These are phyloP conservation scores for Crithidia bombi DNA, from an alignment of 208 protist genomes.

Conservation along the genomic window DNA sequence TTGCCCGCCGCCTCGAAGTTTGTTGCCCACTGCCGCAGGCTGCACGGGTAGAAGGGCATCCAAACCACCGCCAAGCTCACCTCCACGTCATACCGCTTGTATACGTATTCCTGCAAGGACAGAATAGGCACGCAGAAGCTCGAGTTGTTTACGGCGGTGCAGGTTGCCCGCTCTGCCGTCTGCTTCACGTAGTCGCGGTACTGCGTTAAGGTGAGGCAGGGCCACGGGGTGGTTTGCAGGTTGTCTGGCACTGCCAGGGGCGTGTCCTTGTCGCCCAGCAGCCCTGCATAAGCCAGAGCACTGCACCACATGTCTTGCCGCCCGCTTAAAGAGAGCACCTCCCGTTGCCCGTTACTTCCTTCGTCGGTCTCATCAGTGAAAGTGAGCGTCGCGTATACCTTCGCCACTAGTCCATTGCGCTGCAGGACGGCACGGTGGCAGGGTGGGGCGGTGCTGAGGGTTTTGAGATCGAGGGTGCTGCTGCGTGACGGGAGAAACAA, in stretches of 20 bases:
- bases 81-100: conserved; percentile 35
- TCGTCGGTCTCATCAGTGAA: conserved; percentile 2
- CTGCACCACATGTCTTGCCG: conserved; percentile 46
- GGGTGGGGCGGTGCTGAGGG: conserved; percentile 55
- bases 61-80: conserved; percentile 60
- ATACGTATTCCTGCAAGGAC: conserved; percentile 39
- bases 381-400: conserved; percentile 41
- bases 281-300: conserved; percentile 32
- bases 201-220: conserved; percentile 40
- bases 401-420: conserved; percentile 72
- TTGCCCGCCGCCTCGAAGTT: conserved; percentile 11
- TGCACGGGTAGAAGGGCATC: conserved; percentile 67
- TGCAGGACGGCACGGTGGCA: conserved; percentile 66
- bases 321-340: conserved; percentile 20
- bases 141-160: conserved; percentile 40
- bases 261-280: conserved; percentile 19
- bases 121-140: conserved; percentile 61
- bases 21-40: conserved; percentile 55
- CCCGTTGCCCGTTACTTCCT: background rate
- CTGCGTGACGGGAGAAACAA: conserved; percentile 48
- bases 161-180: conserved; percentile 21
- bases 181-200: conserved; percentile 37
- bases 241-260: conserved; percentile 3
- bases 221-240: conserved; percentile 42
- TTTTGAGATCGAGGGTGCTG: conserved; percentile 56